These are phyloP conservation scores for Polyplosphaeria fusca DNA, from an alignment of 495 filamentous ascomycete genomes.

Conservation along the genomic window DNA sequence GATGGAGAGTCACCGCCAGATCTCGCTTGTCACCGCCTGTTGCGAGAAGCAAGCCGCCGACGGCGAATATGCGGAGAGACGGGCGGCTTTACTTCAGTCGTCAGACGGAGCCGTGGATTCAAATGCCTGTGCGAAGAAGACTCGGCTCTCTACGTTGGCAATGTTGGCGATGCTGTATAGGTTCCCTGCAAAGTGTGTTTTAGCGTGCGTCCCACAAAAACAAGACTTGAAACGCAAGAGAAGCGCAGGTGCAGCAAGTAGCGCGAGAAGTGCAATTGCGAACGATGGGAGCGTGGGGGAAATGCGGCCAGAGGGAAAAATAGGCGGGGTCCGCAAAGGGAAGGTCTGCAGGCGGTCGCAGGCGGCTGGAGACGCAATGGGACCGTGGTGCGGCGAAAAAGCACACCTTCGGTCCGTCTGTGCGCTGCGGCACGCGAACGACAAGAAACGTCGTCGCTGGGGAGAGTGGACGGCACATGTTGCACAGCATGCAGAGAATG, in stretches of 20 bases:
- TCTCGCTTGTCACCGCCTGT: conserved; percentile 5
- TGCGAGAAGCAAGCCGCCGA: not conserved
- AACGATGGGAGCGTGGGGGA: too few species aligned
- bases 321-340: too few species aligned
- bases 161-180: conserved; percentile 79
- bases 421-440: conserved; percentile 1
- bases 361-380: too few species aligned
- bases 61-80: not conserved
- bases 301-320: too few species aligned
- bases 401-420: not conserved
- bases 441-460: conserved; percentile 11
- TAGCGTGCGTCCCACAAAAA: too few species aligned
- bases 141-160: conserved; percentile 59
- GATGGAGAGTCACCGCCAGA: conserved; percentile 12
- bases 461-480: conserved; percentile 1
- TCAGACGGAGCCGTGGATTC: conserved; percentile 37
- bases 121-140: conserved; percentile 85
- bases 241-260: too few species aligned
- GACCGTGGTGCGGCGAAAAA: conserved; percentile 25
- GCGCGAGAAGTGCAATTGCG: too few species aligned
- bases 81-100: too few species aligned
- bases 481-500: conserved; percentile 26
- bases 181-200: conserved; percentile 57
- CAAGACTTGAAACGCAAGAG: too few species aligned
- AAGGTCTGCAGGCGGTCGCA: too few species aligned